Evolutionary conservation across 345 rosid genomes (phyloP).

Genomic region (Orychophragmus violaceus): DNA sequence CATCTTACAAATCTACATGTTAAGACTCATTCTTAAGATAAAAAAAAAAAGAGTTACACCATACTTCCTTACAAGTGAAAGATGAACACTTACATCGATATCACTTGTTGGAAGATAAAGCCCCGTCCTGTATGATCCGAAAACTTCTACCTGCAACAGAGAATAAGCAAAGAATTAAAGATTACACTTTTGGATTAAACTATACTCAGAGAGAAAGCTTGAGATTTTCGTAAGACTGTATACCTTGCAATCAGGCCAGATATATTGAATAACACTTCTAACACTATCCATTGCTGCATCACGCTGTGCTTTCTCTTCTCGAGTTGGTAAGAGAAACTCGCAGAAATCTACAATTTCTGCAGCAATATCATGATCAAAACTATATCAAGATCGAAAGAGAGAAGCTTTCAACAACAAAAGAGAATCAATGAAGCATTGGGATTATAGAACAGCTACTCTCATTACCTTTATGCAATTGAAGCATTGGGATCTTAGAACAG

Average conservation of each 20-base stretch:
- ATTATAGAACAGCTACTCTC: no score
- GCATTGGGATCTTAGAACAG: slow-evolving; percentile 72
- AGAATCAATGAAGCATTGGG: background rate
- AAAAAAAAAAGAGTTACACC: background rate
- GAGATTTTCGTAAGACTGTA: background rate
- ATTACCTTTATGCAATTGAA: slow-evolving; percentile 86
- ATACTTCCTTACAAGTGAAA: background rate
- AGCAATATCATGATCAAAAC: no score
- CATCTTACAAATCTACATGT: background rate
- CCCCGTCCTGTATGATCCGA: slow-evolving; percentile 82
- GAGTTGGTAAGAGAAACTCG: slow-evolving; percentile 77
- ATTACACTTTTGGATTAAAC: background rate
- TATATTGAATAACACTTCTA: slow-evolving; percentile 61
- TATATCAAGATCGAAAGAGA: slow-evolving; percentile 5
- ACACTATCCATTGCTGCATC: slow-evolving; percentile 53
- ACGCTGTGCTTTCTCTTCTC: slow-evolving; percentile 58
- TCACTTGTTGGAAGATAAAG: slow-evolving; percentile 92
- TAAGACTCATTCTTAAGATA: background rate
- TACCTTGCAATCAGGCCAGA: slow-evolving; percentile 85
- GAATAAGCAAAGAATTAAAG: background rate
- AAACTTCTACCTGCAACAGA: slow-evolving; percentile 65
- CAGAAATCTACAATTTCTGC: slow-evolving; percentile 86
- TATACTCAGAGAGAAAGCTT: background rate
- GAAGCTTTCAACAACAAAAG: background rate
- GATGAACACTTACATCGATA: slow-evolving; percentile 68